These are phyloP conservation scores for Venturiaceae sp. DNA, from an alignment of 2,329 filamentous ascomycete species.

Conservation along the genomic window DNA sequence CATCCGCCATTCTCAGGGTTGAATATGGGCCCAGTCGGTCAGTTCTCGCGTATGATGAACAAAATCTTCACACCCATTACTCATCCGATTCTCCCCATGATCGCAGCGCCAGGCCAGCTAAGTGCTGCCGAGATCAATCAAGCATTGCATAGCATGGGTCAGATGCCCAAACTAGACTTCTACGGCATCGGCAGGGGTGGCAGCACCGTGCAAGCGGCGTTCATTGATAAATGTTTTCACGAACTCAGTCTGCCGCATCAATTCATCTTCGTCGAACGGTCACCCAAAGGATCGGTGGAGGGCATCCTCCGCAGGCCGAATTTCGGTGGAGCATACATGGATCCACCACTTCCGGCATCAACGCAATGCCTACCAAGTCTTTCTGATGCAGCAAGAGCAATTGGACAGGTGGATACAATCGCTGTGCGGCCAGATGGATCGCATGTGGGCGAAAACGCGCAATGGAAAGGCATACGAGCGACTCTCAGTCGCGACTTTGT, in stretches of 20 bases:
- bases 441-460: slow-evolving; percentile 71
- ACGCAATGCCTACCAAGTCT: slow-evolving; percentile 52
- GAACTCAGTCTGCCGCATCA: slow-evolving; percentile 74
- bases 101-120: slow-evolving; percentile 77
- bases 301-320: slow-evolving; percentile 60
- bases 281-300: slow-evolving; percentile 58
- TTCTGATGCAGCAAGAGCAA: slow-evolving; percentile 67
- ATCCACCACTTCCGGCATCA: slow-evolving; percentile 54
- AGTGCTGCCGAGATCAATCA: slow-evolving; percentile 79
- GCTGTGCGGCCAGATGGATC: slow-evolving; percentile 40
- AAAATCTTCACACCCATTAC: slow-evolving; percentile 84
- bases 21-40: slow-evolving; percentile 81
- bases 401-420: slow-evolving; percentile 73
- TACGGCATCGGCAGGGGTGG: slow-evolving; percentile 69
- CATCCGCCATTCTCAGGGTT: slow-evolving; percentile 71
- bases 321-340: slow-evolving; percentile 76
- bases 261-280: slow-evolving; percentile 64
- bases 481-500: slow-evolving; percentile 74
- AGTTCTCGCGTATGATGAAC: slow-evolving; percentile 74
- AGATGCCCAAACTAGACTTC: slow-evolving; percentile 68
- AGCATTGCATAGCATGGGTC: slow-evolving; percentile 67
- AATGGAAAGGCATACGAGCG: slow-evolving; percentile 76
- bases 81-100: slow-evolving; percentile 72
- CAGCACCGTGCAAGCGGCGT: slow-evolving; percentile 69
- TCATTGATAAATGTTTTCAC: slow-evolving; percentile 61